phyloP scores from a whole-genome alignment of 306 rosid genomes.

The Cucumis melo region DNA sequence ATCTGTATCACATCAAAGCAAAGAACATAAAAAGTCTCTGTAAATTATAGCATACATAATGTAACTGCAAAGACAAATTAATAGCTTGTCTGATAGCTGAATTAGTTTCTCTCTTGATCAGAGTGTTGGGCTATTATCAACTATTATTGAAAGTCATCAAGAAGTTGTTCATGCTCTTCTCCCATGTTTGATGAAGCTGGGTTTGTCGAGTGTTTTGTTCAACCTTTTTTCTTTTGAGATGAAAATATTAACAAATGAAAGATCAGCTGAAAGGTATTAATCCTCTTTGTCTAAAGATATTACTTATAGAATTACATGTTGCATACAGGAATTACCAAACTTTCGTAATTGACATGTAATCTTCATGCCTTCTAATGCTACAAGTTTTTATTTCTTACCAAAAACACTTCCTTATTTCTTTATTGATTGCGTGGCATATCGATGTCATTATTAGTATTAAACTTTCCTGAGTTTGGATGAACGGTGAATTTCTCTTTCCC shows the following conservation, averaged over 20 bases:
- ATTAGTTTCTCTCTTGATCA: slow-evolving; percentile 25
- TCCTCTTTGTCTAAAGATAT: neutral
- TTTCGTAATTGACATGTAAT: neutral
- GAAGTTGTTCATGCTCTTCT: slow-evolving; percentile 44
- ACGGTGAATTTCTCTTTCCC: neutral
- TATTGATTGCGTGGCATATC: neutral
- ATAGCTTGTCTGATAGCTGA: slow-evolving; percentile 6
- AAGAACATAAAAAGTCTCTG: neutral
- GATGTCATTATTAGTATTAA: neutral
- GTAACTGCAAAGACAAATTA: neutral
- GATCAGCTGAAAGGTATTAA: slow-evolving; percentile 59
- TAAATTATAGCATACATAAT: neutral
- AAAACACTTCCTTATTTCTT: neutral
- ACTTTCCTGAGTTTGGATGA: neutral
- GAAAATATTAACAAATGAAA: slow-evolving; percentile 37
- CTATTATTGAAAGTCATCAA: slow-evolving; percentile 50
- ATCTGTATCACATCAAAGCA: neutral
- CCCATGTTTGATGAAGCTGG: slow-evolving; percentile 61
- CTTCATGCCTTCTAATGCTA: neutral
- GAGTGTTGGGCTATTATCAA: slow-evolving; percentile 63
- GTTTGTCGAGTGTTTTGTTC: slow-evolving; percentile 53
- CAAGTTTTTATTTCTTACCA: neutral
- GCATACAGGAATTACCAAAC: neutral
- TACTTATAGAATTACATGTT: neutral
- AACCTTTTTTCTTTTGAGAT: slow-evolving; percentile 59